phyloP scores from a whole-genome alignment of 345 rosid genomes.

The Laguncularia racemosa region DNA sequence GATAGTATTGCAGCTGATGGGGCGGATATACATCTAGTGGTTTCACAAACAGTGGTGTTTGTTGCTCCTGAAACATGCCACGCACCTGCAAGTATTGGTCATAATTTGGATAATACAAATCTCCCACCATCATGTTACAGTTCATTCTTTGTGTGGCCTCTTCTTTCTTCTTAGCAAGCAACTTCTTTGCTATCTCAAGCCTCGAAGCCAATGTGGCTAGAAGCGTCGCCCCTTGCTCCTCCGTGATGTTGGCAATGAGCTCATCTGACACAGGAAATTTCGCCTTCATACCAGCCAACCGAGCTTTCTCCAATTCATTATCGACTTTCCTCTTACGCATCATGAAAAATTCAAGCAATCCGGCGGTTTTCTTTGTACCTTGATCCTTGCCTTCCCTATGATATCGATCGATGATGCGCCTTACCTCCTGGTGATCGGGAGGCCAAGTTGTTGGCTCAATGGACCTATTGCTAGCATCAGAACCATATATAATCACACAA shows the following conservation, averaged over 20 bases:
- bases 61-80: constrained; percentile 6
- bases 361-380: constrained; percentile 9
- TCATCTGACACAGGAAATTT: constrained; percentile 14
- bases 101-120: too few species aligned
- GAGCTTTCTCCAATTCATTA: constrained; percentile 10
- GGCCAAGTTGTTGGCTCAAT: constrained; percentile 21
- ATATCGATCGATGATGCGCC: constrained; percentile 14
- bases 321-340: constrained; percentile 15
- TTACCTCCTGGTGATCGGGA: neutral
- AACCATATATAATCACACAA: constrained; percentile 21
- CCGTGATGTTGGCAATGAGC: constrained; percentile 4
- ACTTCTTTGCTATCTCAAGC: constrained; percentile 8
- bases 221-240: constrained; percentile 7
- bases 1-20: too few species aligned
- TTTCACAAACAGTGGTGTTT: neutral
- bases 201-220: constrained; percentile 3
- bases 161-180: constrained; percentile 4
- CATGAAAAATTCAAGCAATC: constrained; percentile 12
- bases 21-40: constrained; percentile 2
- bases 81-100: neutral
- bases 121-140: neutral
- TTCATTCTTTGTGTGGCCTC: neutral
- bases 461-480: neutral
- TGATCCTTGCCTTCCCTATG: neutral
- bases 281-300: constrained; percentile 9